Base-by-base conservation (phyloP, 805 yeast genomes). In the Pichia manshurica region DNA sequence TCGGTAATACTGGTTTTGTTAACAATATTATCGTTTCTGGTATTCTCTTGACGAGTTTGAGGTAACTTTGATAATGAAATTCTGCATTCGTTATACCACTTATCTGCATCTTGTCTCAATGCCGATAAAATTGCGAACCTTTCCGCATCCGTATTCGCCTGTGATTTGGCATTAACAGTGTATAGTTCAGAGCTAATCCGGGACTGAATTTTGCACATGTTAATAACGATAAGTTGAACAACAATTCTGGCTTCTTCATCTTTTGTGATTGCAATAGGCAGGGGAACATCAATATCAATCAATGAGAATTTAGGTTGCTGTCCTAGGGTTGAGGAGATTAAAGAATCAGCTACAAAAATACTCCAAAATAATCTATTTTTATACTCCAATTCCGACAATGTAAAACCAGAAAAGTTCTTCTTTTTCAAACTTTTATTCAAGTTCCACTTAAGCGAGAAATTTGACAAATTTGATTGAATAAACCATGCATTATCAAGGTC, bases 401-500 rank as follows among this genome's bases (percentile, higher is more conserved):
- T 56, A 58, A 62, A 56, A 19, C 48, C 57, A 46, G 55, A 62
- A 45, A 61, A 56, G 43, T 63, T 67, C 15, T 53, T 56, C 5
- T 51, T 53, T 29, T 61, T 46, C 2, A 69, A 77, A 57, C 2
- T 80, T 79, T 23, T 76, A 51, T 12, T 73, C 70, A 15, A 75
- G 58, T 0, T 72, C 66, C 42, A 74, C 50, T 53, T 82, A 59
- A 52, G 73, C 64, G 28, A 75, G 61, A 20, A 74, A 56, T 1
- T 82, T 79, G 46, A 73, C 71, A 20, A 77, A 65, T 34, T 75
- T 72, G 82, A 81, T 77, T 1, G 80, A 68, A 21, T 74, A 38
- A 47, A 48, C 45, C 50, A 50, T 21, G 39, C 19, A 7, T n/a
- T 29, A 17, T 44, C 39, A 16, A 38, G 22, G 39, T 44, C 17